Evolutionary conservation across 352 stramenopile genomes (phyloP).

Genomic region (Phytopythium delawarense): DNA sequence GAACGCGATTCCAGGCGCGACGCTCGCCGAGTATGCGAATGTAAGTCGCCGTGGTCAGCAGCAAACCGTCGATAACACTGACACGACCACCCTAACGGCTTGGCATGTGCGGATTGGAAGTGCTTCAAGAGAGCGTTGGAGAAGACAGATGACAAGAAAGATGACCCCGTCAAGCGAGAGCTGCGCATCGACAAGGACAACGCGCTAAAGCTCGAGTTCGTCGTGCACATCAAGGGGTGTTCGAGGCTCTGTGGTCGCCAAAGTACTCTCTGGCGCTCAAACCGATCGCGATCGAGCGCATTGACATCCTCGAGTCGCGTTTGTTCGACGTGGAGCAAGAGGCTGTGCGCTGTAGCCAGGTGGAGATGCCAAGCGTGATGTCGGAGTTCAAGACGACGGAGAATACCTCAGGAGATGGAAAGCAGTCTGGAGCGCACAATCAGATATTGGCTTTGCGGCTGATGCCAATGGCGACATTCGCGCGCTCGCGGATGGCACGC

Average conservation of each 20-base stretch:
- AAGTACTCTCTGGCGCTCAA: not conserved
- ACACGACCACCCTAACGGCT: not conserved
- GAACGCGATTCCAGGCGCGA: constrained; percentile 1
- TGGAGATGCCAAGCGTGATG: not conserved
- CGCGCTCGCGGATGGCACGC: not conserved
- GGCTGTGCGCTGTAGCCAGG: not conserved
- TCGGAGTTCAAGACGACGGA: not conserved
- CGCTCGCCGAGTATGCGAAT: not conserved
- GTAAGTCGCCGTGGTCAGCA: not conserved
- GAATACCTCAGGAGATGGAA: not conserved
- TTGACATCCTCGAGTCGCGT: constrained; percentile 5
- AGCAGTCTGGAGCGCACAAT: not conserved
- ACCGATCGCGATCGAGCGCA: constrained; percentile 1
- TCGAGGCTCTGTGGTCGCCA: not conserved
- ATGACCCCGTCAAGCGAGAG: not conserved
- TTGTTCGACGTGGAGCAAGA: not conserved
- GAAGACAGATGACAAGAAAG: not conserved
- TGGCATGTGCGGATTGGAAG: not conserved
- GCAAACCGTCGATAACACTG: too few species aligned
- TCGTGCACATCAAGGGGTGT: constrained; percentile 5
- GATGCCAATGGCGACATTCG: not conserved
- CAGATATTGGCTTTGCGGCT: not conserved
- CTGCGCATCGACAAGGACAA: not conserved
- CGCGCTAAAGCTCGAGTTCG: not conserved
- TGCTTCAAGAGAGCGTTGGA: constrained; percentile 6